These are phyloP conservation scores for Phytophthora kernoviae DNA, from an alignment of 352 stramenopile genomes.

Conservation along the genomic window DNA sequence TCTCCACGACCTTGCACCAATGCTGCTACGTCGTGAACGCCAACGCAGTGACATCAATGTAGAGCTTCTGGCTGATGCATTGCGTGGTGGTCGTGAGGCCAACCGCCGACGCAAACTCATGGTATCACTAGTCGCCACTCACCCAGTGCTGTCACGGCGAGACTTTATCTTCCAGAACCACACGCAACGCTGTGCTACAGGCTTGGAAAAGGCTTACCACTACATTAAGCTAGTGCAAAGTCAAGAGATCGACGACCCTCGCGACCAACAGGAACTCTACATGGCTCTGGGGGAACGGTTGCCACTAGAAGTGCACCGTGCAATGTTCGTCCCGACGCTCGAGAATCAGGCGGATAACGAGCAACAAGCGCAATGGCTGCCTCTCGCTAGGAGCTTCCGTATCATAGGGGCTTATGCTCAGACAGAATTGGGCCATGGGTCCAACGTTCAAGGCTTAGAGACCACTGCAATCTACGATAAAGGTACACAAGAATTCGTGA, in stretches of 20 bases:
- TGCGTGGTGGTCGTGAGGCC: conserved; percentile 28
- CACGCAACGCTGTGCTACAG: conserved; percentile 23
- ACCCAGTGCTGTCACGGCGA: conserved; percentile 22
- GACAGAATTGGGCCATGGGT: conserved; percentile 30
- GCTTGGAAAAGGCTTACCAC: conserved; percentile 29
- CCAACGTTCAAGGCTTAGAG: conserved; percentile 31
- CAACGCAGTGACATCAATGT: conserved; percentile 27
- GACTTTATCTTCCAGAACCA: conserved; percentile 27
- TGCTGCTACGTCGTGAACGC: conserved; percentile 24
- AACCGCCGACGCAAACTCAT: conserved; percentile 33
- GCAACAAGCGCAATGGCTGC: conserved; percentile 27
- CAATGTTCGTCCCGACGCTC: conserved; percentile 32
- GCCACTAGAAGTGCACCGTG: conserved; percentile 30
- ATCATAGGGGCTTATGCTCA: conserved; percentile 30
- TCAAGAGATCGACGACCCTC: conserved; percentile 18
- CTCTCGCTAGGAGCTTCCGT: conserved; percentile 20
- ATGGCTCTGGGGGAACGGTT: conserved; percentile 27
- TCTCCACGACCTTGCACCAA: conserved; percentile 21
- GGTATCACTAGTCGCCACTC: conserved; percentile 23
- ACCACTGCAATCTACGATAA: conserved; percentile 58
- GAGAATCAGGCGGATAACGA: conserved; percentile 30
- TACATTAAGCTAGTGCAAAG: conserved; percentile 30
- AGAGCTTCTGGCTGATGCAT: conserved; percentile 16
- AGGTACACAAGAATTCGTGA: conserved; percentile 87
- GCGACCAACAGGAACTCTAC: conserved; percentile 27